phyloP scores from a whole-genome alignment of 257 asterid species.

The Scutellaria galericulata region DNA sequence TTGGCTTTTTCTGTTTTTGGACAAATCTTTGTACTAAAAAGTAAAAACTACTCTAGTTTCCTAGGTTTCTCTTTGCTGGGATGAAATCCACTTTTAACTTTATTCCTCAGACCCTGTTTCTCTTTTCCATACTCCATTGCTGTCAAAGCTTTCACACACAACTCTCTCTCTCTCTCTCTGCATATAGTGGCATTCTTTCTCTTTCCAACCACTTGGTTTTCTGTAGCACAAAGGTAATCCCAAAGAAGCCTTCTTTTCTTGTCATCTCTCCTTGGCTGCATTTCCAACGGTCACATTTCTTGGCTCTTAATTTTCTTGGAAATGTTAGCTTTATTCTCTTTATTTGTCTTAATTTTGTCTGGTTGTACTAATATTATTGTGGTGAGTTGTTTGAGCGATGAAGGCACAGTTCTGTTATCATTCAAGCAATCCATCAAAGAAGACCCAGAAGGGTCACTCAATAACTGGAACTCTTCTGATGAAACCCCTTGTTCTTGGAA shows the following conservation, averaged over 20 bases:
- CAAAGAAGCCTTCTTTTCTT: conserved; percentile 26
- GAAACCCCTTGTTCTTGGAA: conserved; percentile 92
- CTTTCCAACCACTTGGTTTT: conserved; percentile 30
- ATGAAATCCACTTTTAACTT: conserved; percentile 46
- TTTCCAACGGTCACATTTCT: conserved; percentile 47
- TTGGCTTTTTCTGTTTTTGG: background rate
- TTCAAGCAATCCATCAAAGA: conserved; percentile 66
- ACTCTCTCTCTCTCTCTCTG: conserved; percentile 1
- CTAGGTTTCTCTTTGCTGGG: conserved; percentile 37
- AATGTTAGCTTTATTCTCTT: conserved; percentile 46
- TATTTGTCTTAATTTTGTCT: conserved; percentile 40
- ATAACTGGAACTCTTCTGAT: conserved; percentile 72
- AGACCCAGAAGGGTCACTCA: conserved; percentile 81
- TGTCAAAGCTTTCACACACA: conserved; percentile 34
- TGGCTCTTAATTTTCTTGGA: conserved; percentile 35
- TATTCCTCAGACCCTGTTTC: conserved; percentile 30
- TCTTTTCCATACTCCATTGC: conserved; percentile 24
- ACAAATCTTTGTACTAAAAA: background rate
- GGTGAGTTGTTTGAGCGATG: conserved; percentile 68
- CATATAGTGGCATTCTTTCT: conserved; percentile 10
- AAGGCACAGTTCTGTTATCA: conserved; percentile 71
- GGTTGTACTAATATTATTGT: conserved; percentile 32
- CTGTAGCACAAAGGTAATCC: conserved; percentile 41
- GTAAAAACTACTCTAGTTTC: conserved; percentile 35
- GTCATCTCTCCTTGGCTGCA: conserved; percentile 16